Evolutionary conservation across 805 yeast species (phyloP), one percentile per base, ranked within the genome.

Genomic region (Kodamaea lidongshanica): DNA sequence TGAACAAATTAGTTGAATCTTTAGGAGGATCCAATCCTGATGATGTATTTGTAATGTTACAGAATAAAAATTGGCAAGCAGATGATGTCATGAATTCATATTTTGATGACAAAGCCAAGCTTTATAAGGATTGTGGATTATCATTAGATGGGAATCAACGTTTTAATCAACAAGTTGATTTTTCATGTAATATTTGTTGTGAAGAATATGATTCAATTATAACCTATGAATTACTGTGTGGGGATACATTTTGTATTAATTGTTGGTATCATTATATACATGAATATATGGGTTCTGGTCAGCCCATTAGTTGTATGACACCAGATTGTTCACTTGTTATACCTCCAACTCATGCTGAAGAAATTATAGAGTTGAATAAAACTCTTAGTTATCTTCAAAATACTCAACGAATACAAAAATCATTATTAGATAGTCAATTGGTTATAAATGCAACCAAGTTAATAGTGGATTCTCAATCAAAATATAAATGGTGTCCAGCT

Each of bases 401-500:
- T n/a, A 19, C 5, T n/a, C n/a, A 27, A 28, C 33, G 37, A 29
- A 24, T 30, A 30, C 34, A 37, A 42, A 41, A 32, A 40, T 52
- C 13, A 50, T 41, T 52, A 33, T 44, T 42, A 29, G 50, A 33
- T 23, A 72, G 65, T 54, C 61, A 56, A 35, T 35, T 54, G 10
- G 35, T 56, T 17, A 35, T 33, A 10, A 70, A 72, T 41, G 53
- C 48, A 40, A 64, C 77, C 6, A 70, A 61, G 34, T 52, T 63
- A 16, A 78, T 67, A 45, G 70, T 79, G n/a, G 70, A 70, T 12
- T 28, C 43, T 10, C 63, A 69, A 27, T 67, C 71, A 35, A 52
- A 64, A 26, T 75, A 67, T 44, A 72, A 70, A 41, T 79, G 86
- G 81, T 88, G 97, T 53, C 95, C 96, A 0, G 79, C 82, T 1